phyloP scores from a whole-genome alignment of 345 rosid genomes.

The Gossypium thurberi region DNA sequence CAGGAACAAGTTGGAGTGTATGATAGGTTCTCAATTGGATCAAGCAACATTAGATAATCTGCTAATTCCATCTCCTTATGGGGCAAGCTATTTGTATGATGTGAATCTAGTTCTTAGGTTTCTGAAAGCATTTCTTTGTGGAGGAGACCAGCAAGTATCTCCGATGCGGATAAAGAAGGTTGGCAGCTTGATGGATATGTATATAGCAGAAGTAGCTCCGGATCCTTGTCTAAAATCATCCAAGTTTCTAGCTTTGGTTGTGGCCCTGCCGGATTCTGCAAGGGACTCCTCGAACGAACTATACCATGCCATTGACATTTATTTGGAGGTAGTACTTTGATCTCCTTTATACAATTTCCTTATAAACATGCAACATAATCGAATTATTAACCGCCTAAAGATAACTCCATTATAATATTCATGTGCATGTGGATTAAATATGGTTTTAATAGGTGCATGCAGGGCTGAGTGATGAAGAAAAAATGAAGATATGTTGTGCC shows the following conservation, averaged over 20 bases:
- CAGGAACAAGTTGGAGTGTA: constrained; percentile 58
- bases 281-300: constrained; percentile 58
- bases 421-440: neutral
- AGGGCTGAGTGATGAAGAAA: constrained; percentile 62
- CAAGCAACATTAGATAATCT: constrained; percentile 79
- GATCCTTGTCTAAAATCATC: constrained; percentile 73
- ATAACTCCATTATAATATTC: neutral
- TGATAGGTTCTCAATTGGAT: constrained; percentile 75
- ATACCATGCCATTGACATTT: constrained; percentile 70
- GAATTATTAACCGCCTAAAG: neutral
- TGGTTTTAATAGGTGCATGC: constrained; percentile 53
- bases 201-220: constrained; percentile 84
- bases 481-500: constrained; percentile 46
- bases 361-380: neutral
- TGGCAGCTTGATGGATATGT: constrained; percentile 63
- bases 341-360: neutral
- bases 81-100: constrained; percentile 53
- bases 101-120: constrained; percentile 68
- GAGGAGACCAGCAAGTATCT: constrained; percentile 25
- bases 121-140: constrained; percentile 47
- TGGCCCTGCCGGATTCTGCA: constrained; percentile 59
- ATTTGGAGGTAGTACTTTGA: constrained; percentile 59
- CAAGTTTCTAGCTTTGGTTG: constrained; percentile 59
- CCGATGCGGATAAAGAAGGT: constrained; percentile 44
- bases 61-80: constrained; percentile 64